Base-by-base conservation (phyloP, 176 grass and related monocot species). In the Miscanthus lutarioriparius region DNA sequence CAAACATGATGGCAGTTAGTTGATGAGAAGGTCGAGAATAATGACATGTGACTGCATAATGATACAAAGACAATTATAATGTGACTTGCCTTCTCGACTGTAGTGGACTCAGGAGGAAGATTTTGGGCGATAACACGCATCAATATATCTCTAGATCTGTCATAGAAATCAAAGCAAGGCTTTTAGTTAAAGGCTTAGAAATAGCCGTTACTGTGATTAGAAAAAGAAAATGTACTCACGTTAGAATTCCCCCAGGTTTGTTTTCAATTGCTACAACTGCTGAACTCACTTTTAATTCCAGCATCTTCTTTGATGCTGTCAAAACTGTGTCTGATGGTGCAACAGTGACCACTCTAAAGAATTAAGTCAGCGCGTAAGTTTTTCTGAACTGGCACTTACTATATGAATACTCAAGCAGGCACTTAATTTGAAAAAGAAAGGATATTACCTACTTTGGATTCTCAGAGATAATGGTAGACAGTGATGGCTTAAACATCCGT, bases 361-460 rank as follows among this genome's bases (percentile, higher is more conserved):
- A 84, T 72, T 20, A 51, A 27, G 58, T 81, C 37, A 84, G 45
- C 61, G 68, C 40, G 53, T 78, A 61, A 83, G 64, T 47, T 58
- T 8, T 67, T 80, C 54, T 62, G 75, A 32, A 44, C 79, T 56
- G 23, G 45, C 19, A 83, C 17, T 40, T 32, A 22, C 82, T 81
- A 9, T 48, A 28, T n/a, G 49, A 85, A 54, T 25, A 6, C 22
- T 88, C 14, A 62, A 61, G 63, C 40, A 39, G 20, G 25, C 49
- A 53, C n/a, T 77, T 19, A 77, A 77, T 81, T 79, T 59, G n/a
- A 77, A 88, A 91, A 89, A 73, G 82, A 84, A 59, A 80, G 88
- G 59, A 86, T 99, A 91, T 96, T 99, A 99, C 91, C 93, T 96
- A 99, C 96, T 99, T 99, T 96, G 93, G 86, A 96, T 99, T 94